These are phyloP conservation scores for Sphagnum tenellum DNA, from an alignment of 225 moss, liverwort and hornwort genomes.

Conservation along the genomic window DNA sequence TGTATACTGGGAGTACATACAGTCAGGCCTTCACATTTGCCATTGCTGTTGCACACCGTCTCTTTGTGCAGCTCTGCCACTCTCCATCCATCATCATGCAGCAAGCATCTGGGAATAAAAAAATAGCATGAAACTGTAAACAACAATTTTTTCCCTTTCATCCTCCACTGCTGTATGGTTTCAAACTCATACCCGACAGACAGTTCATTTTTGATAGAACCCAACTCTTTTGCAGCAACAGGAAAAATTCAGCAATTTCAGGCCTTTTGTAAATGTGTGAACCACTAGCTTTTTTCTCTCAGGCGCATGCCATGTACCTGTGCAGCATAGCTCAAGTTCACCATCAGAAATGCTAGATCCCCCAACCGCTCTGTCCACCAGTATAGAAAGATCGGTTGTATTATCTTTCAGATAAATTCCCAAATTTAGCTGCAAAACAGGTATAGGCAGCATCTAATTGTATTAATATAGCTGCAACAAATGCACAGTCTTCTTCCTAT, in stretches of 20 bases:
- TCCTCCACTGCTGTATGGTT: no score
- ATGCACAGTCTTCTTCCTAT: no score
- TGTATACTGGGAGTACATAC: conserved; percentile 10
- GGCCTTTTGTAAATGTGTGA: no score
- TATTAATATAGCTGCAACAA: no score
- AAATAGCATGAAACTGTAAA: no score
- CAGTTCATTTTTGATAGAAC: no score
- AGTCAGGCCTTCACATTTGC: conserved; percentile 68
- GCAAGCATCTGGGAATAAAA: conserved; percentile 49
- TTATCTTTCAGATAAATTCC: conserved; percentile 70
- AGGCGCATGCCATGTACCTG: conserved; percentile 29
- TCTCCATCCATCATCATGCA: conserved; percentile 76
- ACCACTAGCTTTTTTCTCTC: no score
- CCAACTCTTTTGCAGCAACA: no score
- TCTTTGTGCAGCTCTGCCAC: conserved; percentile 74
- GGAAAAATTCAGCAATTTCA: no score
- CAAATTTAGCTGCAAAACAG: conserved; percentile 52
- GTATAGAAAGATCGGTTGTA: conserved; percentile 66
- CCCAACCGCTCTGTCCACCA: conserved; percentile 81
- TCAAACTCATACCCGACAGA: no score
- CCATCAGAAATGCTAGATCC: conserved; percentile 75
- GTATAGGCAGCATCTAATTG: no score
- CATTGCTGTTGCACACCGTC: conserved; percentile 53
- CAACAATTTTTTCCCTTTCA: no score
- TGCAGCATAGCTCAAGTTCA: conserved; percentile 79